Evolutionary conservation across 345 rosid species (phyloP).

Genomic region (Ricinus communis): DNA sequence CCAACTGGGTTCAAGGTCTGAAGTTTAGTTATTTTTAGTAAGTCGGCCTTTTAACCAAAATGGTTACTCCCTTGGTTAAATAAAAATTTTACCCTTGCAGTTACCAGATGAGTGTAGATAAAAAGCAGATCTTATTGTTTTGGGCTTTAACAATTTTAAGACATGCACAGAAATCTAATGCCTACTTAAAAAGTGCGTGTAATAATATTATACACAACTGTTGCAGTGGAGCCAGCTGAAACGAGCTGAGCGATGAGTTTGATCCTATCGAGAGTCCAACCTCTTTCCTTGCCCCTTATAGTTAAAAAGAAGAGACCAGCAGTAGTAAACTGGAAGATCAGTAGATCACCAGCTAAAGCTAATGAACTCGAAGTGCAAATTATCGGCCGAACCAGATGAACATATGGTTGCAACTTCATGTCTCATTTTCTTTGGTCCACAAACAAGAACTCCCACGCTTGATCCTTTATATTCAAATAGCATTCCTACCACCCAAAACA

Average conservation of each 20-base stretch:
- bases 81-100: not conserved
- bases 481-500: slow-evolving; percentile 42
- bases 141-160: too few relatives aligned
- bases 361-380: slow-evolving; percentile 66
- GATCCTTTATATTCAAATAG: slow-evolving; percentile 43
- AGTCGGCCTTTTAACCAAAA: too few relatives aligned
- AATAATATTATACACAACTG: not conserved
- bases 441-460: slow-evolving; percentile 63
- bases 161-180: too few relatives aligned
- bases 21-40: not conserved
- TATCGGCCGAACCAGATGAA: slow-evolving; percentile 48
- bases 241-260: not conserved
- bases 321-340: too few relatives aligned
- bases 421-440: slow-evolving; percentile 73
- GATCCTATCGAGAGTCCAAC: too few relatives aligned
- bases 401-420: slow-evolving; percentile 64
- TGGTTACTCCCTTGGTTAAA: not conserved
- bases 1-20: too few relatives aligned
- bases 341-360: slow-evolving; percentile 69
- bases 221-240: not conserved
- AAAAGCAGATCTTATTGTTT: too few relatives aligned
- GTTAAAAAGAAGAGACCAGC: too few relatives aligned
- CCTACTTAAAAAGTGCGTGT: not conserved
- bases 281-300: too few relatives aligned
- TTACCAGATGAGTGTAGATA: not conserved